Evolutionary conservation across 345 rosid genomes (phyloP).

Genomic region (Psidium guajava): DNA sequence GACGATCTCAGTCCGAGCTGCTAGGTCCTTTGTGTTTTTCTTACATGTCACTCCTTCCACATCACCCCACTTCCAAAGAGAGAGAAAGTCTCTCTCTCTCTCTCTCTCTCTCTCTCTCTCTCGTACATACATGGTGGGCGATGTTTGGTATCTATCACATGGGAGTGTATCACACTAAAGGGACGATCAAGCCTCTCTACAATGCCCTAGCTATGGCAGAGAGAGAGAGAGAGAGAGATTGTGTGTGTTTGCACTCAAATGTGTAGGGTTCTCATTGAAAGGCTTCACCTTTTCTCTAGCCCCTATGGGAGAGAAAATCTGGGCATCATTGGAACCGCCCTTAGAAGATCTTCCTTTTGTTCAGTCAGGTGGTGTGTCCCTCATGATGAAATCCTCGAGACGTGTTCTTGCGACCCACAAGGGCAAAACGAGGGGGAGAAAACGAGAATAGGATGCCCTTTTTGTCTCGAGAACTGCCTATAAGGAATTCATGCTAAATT

Average conservation of each 20-base stretch:
- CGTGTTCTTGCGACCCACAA: not conserved
- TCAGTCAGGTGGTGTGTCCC: not conserved
- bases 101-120: not conserved
- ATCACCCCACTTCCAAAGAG: not conserved
- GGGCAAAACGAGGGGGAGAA: not conserved
- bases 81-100: not conserved
- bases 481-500: not conserved
- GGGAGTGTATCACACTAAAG: not conserved
- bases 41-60: conserved; percentile 1
- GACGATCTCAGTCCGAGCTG: not conserved
- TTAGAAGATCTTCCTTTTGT: not conserved
- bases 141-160: not conserved
- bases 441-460: not conserved
- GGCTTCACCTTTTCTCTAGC: not conserved
- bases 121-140: not conserved
- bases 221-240: not conserved
- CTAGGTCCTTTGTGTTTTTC: not conserved
- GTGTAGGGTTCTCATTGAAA: not conserved
- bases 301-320: not conserved
- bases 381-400: not conserved
- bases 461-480: not conserved
- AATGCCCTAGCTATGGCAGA: not conserved
- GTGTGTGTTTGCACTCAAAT: not conserved
- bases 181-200: not conserved
- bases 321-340: not conserved